Evolutionary conservation across 169 alveolate genomes (phyloP).

Genomic region (Plasmodium sp.): DNA sequence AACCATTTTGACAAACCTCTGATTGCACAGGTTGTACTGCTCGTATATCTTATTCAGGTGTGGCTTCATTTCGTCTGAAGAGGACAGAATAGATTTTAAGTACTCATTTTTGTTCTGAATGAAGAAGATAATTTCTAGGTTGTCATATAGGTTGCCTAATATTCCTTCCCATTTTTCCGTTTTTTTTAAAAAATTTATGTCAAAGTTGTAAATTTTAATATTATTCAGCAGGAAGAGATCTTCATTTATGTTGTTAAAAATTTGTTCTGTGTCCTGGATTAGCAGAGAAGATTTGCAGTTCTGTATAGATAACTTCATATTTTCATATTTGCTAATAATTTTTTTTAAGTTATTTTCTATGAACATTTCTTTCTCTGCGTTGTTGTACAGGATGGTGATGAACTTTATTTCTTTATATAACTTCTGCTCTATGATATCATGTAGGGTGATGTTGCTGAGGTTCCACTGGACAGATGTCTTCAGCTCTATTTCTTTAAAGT

Average conservation of each 20-base stretch:
- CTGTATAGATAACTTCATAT: slow-evolving; percentile 43
- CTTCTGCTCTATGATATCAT: slow-evolving; percentile 64
- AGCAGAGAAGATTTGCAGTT: slow-evolving; percentile 31
- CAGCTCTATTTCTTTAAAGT: slow-evolving; percentile 63
- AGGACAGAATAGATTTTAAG: slow-evolving; percentile 90
- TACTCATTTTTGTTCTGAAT: slow-evolving; percentile 92
- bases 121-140: slow-evolving; percentile 90
- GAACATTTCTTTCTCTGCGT: slow-evolving; percentile 63
- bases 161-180: slow-evolving; percentile 93
- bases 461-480: slow-evolving; percentile 65
- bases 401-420: slow-evolving; percentile 65
- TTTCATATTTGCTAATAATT: slow-evolving; percentile 54
- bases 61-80: slow-evolving; percentile 72
- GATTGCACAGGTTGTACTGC: slow-evolving; percentile 84
- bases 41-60: slow-evolving; percentile 82
- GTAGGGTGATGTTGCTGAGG: slow-evolving; percentile 48
- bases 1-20: slow-evolving; percentile 80
- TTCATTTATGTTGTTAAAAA: slow-evolving; percentile 62
- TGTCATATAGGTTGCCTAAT: slow-evolving; percentile 90
- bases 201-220: slow-evolving; percentile 73
- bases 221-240: slow-evolving; percentile 70
- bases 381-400: slow-evolving; percentile 45
- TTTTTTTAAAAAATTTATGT: slow-evolving; percentile 75
- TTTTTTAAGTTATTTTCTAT: slow-evolving; percentile 70
- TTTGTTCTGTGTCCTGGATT: slow-evolving; percentile 25